Base-by-base conservation (phyloP, 768 basidiomycete genomes). In the Tylopilus subfusipes region DNA sequence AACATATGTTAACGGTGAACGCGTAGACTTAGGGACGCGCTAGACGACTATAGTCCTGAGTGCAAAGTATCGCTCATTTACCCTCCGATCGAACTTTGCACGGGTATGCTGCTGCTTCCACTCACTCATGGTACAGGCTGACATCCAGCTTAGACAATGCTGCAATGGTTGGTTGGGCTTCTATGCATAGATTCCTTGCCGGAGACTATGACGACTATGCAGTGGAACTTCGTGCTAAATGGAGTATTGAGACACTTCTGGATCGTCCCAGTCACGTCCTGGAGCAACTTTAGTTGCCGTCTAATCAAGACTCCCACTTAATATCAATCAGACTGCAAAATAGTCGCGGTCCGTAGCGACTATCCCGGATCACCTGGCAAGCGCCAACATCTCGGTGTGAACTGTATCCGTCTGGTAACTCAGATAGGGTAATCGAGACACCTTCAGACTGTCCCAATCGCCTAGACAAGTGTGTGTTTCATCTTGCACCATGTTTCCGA, bases 101-200 rank as follows among this genome's bases (percentile, higher is more conserved):
- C 93, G 65, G 92, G 92, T 89, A 53, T 50, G 75, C 2, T 36
- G 7, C 19, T 16, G 16, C 4, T 21, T 29, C 30, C 8, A 24
- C 50, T 22, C 2, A 10, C 19, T n/a, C 21, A 25, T 27, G 31
- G 5, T 49, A 14, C 38, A 25, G 49, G 36, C 48, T 40, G 22
- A 36, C 13, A 43, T 21, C 34, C 27, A 16, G 33, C 22, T 21
- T 59, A 95, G 96, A 98, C 63, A 98, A 98, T 68, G 96, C 96
- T 1, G 95, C 83, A 10, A 98, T 98, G 96, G 90, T 98, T 60
- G 96, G 82, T 2, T 96, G 88, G 90, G 89, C 94, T 4, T 86
- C 90, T 0, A 87, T 95, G 80, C 73, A 86, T 61, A 82, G 93
- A 13, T 89, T 97, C 57, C 75, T 87, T 24, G 73, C 73, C 1